Evolutionary conservation across 1,284 basidiomycete species (phyloP), one percentile per base, ranked within the genome.

Genomic region (Malassezia brasiliensis): DNA sequence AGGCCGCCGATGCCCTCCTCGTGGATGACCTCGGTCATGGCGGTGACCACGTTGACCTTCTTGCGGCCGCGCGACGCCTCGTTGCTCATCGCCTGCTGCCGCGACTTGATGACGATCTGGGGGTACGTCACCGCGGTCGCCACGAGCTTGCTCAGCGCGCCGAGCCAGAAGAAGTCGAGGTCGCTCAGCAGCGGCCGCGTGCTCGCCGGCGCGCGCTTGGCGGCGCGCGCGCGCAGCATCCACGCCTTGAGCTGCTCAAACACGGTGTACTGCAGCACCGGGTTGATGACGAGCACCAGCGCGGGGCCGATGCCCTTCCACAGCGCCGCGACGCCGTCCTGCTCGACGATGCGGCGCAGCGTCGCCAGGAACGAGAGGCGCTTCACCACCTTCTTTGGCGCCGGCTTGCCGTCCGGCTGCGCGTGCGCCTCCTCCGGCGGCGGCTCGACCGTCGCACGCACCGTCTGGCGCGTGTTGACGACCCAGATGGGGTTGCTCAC

Each of bases 261-360:
- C 9, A 64, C 70, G 3, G 72, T 74, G 62, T 74, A 74, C 63
- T 82, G 81, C 39, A 98, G 80, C 34, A 99, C 87, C 8, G 94
- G 94, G 76, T 99, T 99, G 68, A 90, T 83, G 66, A 96, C 91
- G 41, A 98, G 80, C 34, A 91, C 81, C 49, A 98, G 79, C 15
- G 93, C 91, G 2, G 94, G 91, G 0, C 90, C 90, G 38, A 99
- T 82, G n/a, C 94, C 94, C 50, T 90, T 81, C 86, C 88, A 96
- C 70, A 99, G 86, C 0, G 85, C 91, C 19, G 80, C 75, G 19
- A 83, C 65, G 11, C 93, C 93, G 69, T 86, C 87, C 62, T 85
- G 84, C 50, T 82, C 79, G 39, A 90, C 66, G 59, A 98, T 88
- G 60, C 81, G 81, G 52, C 80, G 76, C 34, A 88, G 78, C 2